These are phyloP conservation scores for Trichoderma asperellum DNA, from an alignment of 2,329 filamentous ascomycete species.

Conservation along the genomic window DNA sequence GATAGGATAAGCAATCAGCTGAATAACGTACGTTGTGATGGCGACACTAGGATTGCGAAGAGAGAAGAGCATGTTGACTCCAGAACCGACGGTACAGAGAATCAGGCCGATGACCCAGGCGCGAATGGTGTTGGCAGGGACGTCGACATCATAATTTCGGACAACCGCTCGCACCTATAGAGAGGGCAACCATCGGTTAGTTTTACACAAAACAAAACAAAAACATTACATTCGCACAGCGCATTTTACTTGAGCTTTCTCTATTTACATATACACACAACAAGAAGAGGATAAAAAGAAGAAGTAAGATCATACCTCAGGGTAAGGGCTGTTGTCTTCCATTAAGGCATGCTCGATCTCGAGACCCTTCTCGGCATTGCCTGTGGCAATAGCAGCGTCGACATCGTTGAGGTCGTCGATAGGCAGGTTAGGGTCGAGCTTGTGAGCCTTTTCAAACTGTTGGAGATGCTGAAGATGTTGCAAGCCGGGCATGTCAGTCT, in stretches of 20 bases:
- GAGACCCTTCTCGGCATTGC: conserved; percentile 59
- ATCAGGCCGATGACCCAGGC: conserved; percentile 66
- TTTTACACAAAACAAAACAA: neutral
- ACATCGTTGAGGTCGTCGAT: conserved; percentile 64
- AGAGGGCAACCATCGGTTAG: conserved; percentile 5
- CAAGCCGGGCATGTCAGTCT: conserved; percentile 47
- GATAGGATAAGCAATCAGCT: conserved; percentile 64
- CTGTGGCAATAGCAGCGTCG: conserved; percentile 58
- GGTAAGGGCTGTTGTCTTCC: conserved; percentile 69
- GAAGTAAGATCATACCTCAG: conserved; percentile 53
- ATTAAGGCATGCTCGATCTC: conserved; percentile 62
- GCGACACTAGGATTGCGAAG: conserved; percentile 62
- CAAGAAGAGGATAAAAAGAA: neutral
- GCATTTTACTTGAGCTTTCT: neutral
- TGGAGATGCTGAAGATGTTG: conserved; percentile 53
- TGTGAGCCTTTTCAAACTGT: conserved; percentile 63
- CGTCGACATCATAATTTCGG: conserved; percentile 65
- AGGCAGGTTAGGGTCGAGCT: conserved; percentile 68
- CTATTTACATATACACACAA: neutral
- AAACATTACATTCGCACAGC: neutral
- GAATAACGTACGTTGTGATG: conserved; percentile 65
- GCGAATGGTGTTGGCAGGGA: conserved; percentile 66
- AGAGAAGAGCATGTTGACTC: conserved; percentile 64
- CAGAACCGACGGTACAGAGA: conserved; percentile 65
- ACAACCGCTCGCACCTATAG: conserved; percentile 65